Conservation (phyloP, 2,329 filamentous ascomycete genomes). For the Ascochyta rabiei region DNA sequence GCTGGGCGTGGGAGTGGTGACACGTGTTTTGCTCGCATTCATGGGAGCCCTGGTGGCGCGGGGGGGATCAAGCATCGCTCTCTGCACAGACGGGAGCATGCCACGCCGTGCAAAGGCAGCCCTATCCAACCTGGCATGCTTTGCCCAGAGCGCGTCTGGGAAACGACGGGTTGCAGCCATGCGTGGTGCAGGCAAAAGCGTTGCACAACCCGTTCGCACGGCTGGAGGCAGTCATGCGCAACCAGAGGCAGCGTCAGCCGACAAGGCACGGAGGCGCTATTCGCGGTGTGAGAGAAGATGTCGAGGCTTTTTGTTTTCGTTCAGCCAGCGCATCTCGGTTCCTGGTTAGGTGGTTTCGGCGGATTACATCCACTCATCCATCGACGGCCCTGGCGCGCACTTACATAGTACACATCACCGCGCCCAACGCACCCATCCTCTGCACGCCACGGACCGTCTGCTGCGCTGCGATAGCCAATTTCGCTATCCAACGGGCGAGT, state of each 20-base stretch:
- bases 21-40: constrained; percentile 17
- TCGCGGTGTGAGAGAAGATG: constrained; percentile 8
- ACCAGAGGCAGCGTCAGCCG: too few species aligned
- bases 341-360: constrained; percentile 19
- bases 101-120: constrained; percentile 22
- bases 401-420: constrained; percentile 1
- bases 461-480: constrained; percentile 28
- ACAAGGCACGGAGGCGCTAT: constrained; percentile 3
- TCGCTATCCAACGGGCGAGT: constrained; percentile 39
- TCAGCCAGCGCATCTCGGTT: constrained; percentile 26
- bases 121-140: constrained; percentile 34
- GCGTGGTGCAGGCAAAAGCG: not conserved
- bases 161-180: constrained; percentile 2
- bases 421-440: constrained; percentile 12
- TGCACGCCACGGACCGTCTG: constrained; percentile 34
- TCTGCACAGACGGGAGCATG: constrained; percentile 11
- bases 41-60: constrained; percentile 10
- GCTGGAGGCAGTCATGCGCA: constrained; percentile 6
- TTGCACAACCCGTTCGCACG: constrained; percentile 14
- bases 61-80: constrained; percentile 2
- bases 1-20: constrained; percentile 7
- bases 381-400: constrained; percentile 7
- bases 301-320: constrained; percentile 18
- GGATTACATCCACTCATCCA: not conserved
- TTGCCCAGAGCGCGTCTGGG: not conserved